Evolutionary conservation across 495 filamentous ascomycete species (phyloP), one percentile per base, ranked within the genome.

Genomic region (Tetracladium setigerum): DNA sequence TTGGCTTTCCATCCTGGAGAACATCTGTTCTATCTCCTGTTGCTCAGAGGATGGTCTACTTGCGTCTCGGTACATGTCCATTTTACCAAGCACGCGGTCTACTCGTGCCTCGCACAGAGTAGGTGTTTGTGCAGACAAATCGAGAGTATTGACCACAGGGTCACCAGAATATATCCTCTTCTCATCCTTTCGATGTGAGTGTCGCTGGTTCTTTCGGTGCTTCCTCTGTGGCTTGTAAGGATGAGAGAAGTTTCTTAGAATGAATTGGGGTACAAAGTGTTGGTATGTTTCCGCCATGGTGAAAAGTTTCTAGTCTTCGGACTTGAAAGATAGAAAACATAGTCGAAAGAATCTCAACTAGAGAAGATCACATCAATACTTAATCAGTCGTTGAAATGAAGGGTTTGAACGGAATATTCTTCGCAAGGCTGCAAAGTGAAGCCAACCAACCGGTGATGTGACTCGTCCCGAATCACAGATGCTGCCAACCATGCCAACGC

Each of bases 211-310:
- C 38, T 40, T 50, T n/a, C 18, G 32, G 24, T 14, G 14, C 15
- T 14, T 12, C 12, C 15, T 44, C 18, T 14, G 33, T 9, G 41
- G 48, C 17, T 35, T 33, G 32, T 15, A 39, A 34, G 32, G 40
- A 45, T 51, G 48, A 9, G 34, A 27, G 39, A 45, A 51, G 24
- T 51, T 51, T 15, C 31, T 37, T 9, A 51, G 17, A 33, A 51
- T 12, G 32, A 51, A 51, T 30, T 40, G 40, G 13, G 48, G 48
- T 17, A 51, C 24, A 18, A 44, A 51, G 39, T 51, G 48, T 18
- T 51, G 48, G 13, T 51, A 51, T n/a, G n/a, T n/a, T n/a, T n/a
- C n/a, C n/a, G n/a, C n/a, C n/a, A n/a, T n/a, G n/a, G n/a, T n/a
- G n/a, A n/a, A n/a, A n/a, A n/a, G n/a, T n/a, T n/a, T n/a, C n/a